These are phyloP conservation scores for Scedosporium minutisporum DNA, from an alignment of 2,329 filamentous ascomycete species.

Conservation along the genomic window DNA sequence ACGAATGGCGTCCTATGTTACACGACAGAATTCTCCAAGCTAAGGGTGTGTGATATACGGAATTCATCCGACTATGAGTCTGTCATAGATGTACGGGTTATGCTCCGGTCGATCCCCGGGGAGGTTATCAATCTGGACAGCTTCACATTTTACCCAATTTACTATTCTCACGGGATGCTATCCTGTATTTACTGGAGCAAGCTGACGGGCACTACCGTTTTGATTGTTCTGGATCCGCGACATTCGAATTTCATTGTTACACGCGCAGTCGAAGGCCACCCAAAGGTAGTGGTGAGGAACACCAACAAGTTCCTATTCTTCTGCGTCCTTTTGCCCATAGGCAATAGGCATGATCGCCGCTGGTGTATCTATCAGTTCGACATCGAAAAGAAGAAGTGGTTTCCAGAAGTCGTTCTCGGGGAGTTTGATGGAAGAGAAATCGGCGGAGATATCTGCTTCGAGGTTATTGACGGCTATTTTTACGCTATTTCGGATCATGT, in stretches of 20 bases:
- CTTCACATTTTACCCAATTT: slow-evolving; percentile 43
- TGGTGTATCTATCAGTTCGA: slow-evolving; percentile 53
- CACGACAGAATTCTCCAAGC: slow-evolving; percentile 29
- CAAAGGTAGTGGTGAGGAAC: slow-evolving; percentile 59
- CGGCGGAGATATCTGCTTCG: slow-evolving; percentile 60
- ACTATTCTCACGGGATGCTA: slow-evolving; percentile 47
- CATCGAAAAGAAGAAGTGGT: slow-evolving; percentile 29
- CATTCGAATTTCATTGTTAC: slow-evolving; percentile 30
- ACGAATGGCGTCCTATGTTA: slow-evolving; percentile 57
- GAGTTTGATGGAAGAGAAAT: slow-evolving; percentile 56
- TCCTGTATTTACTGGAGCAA: slow-evolving; percentile 45
- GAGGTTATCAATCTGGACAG: slow-evolving; percentile 22
- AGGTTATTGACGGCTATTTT: slow-evolving; percentile 55
- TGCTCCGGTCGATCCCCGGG: slow-evolving; percentile 26
- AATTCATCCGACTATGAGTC: slow-evolving; percentile 36
- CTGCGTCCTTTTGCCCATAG: slow-evolving; percentile 50
- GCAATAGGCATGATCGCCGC: slow-evolving; percentile 44
- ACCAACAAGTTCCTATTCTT: slow-evolving; percentile 52
- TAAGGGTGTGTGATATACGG: slow-evolving; percentile 53
- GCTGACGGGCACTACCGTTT: slow-evolving; percentile 19
- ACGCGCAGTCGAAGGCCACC: slow-evolving; percentile 31
- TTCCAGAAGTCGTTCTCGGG: slow-evolving; percentile 37
- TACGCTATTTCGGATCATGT: slow-evolving; percentile 59
- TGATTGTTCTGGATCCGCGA: slow-evolving; percentile 46
- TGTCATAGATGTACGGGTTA: slow-evolving; percentile 42